Evolutionary conservation across 225 moss, liverwort and hornwort species (phyloP), one percentile per base, ranked within the genome.

Genomic region (Bryoerythrophyllum caledonicum): DNA sequence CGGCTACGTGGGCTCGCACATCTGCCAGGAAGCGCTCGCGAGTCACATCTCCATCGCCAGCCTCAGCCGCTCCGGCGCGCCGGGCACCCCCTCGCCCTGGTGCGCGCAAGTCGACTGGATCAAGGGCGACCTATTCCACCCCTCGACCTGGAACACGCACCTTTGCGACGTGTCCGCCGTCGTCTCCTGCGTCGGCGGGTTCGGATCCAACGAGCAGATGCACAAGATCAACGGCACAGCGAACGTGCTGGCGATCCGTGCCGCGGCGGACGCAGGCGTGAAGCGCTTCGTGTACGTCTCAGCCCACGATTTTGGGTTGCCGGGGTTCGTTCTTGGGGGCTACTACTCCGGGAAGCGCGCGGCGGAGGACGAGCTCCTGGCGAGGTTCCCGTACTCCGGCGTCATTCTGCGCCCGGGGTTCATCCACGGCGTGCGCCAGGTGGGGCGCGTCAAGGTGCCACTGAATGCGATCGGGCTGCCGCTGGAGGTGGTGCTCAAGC

Each of bases 111-210:
- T 86, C 0, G 74, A 67, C 25, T 89, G 88, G 88, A 68, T 86
- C 70, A 74, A 72, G 44, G 88, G 86, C 19, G 86, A 86, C 34
- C 71, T 89, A 1, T 86, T 89, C 27, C 76, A 89, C 2, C 86
- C 86, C 0, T 53, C 68, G 1, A 74, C 72, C 14, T 89, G 88
- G 88, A 53, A 57, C 34, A 53, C 65, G 8, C 48, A 49, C 48
- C 56, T 89, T 19, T 48, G 56, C 7, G 81, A 81, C 23, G 81
- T 77, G 26, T 82, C 83, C 1, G 81, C 86, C 9, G 86, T 89
- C 40, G 90, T 94, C 41, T 96, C 96, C 1, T 96, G 96, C 56
- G 94, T 96, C 1, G 96, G 96, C 8, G 96, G 91, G 7, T 96
- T 96, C 28, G 96, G 96, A 57, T 88, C 94, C 46, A 94, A 92